Conservation (phyloP, 176 grass and related monocot species). For the Coix lacrymajobi region DNA sequence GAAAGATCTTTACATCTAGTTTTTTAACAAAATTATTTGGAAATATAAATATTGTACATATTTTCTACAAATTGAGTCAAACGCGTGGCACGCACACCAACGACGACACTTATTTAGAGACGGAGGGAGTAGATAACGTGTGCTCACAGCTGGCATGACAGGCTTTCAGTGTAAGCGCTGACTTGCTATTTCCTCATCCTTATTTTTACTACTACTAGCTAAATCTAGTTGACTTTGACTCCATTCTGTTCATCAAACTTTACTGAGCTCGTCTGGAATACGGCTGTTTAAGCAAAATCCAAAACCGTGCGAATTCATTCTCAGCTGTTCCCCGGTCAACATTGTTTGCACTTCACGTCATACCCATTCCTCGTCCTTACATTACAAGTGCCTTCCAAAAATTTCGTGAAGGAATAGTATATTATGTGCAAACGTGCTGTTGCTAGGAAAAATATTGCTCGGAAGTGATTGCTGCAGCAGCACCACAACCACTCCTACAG, state of each 20-base stretch:
- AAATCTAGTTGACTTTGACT: constrained; percentile 35
- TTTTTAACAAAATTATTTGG: too few species aligned
- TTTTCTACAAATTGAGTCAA: too few species aligned
- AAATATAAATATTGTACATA: too few species aligned
- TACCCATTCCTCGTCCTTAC: background rate
- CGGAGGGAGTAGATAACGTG: background rate
- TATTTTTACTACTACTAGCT: background rate
- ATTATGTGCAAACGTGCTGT: background rate
- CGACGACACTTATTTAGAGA: too few species aligned
- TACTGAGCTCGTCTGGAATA: background rate
- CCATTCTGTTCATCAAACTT: background rate
- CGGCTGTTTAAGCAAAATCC: background rate
- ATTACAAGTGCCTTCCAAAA: background rate
- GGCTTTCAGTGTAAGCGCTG: background rate
- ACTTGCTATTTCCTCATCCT: background rate
- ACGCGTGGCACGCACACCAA: too few species aligned
- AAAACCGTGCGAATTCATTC: background rate
- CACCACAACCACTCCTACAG: too few species aligned
- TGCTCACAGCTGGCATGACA: background rate
- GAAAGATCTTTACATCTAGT: too few species aligned
- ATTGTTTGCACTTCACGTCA: background rate
- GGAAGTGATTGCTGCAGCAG: too few species aligned
- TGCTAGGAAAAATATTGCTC: background rate
- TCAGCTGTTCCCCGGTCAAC: background rate
- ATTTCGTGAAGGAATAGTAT: background rate